Base-by-base conservation (phyloP, 163 green algal genomes). In the Coccomyxa subellipsoidea region DNA sequence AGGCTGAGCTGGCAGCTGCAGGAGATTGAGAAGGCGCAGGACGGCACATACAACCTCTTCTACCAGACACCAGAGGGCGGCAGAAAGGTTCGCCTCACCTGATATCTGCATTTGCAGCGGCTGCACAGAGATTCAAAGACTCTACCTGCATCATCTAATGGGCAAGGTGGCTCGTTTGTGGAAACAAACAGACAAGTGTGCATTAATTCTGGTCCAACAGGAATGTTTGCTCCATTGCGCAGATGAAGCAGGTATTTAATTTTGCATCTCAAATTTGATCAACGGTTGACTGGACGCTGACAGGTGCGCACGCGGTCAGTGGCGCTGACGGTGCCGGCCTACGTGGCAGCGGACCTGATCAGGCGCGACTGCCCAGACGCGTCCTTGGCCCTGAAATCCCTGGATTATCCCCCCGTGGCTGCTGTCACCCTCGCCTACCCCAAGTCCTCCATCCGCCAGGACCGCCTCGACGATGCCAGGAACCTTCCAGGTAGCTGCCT, bases 401-500 rank as follows among this genome's bases (percentile, higher is more conserved):
- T 99, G 83, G 93, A 98, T 90, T 99, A 99, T 90, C 96, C 96
- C 0, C 96, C 97, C 8, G 95, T 99, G 66, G 93, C 83, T 18
- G 94, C 96, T 29, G 94, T 99, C 34, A 98, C 95, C 8, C 81
- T 99, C 9, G 87, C 92, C 7, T 99, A 99, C 91, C 96, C 95
- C 18, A 79, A 91, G 39, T 85, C 80, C 0, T 90, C 94, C 4
- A 83, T 99, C 25, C n/a, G 34, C 0, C 89, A 96, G 32, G 95
- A 98, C 84, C 87, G 95, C 32, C 90, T 96, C 10, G 34, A 77
- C 34, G 32, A 84, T 0, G 77, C 93, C 37, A 93, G 95, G 34
- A 84, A 90, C 27, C 88, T 98, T 15, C 93, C 93, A 39, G 87
- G 87, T 89, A 59, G 47, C 47, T 59, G 2, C 5, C 5, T 59